Evolutionary conservation across 441 rosid genomes (phyloP).

Genomic region (Gossypium davidsonii): DNA sequence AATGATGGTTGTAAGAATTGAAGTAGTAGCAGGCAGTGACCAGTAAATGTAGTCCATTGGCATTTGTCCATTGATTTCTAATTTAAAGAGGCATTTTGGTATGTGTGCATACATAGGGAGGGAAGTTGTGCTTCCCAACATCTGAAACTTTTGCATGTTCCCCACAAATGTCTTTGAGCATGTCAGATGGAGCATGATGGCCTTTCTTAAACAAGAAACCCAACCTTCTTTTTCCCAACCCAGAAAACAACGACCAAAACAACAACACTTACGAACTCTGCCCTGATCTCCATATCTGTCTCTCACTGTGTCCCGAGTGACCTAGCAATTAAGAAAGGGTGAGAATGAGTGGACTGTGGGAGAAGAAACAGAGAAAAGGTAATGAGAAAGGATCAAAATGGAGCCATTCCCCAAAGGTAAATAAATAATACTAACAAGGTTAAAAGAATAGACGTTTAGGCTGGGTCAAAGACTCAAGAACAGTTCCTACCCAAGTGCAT

Average conservation of each 20-base stretch:
- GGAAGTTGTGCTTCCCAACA: slow-evolving; percentile 25
- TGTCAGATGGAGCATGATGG: slow-evolving; percentile 32
- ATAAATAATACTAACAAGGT: neutral
- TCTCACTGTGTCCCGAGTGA: neutral
- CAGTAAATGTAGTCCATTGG: neutral
- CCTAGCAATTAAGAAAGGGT: neutral
- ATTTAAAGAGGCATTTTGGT: slow-evolving; percentile 8
- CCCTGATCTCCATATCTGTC: neutral
- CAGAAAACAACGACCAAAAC: slow-evolving; percentile 10
- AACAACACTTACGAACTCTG: slow-evolving; percentile 7
- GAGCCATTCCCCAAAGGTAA: slow-evolving; percentile 11
- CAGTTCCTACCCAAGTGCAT: slow-evolving; percentile 16
- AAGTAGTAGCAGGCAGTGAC: slow-evolving; percentile 2
- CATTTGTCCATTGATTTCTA: slow-evolving; percentile 10
- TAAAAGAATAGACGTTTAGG: slow-evolving; percentile 22
- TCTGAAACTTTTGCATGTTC: slow-evolving; percentile 33
- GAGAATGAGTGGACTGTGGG: slow-evolving; percentile 15
- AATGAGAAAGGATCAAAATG: slow-evolving; percentile 16
- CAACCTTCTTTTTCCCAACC: slow-evolving; percentile 1
- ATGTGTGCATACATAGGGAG: neutral
- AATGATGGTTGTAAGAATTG: neutral
- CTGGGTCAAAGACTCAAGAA: neutral
- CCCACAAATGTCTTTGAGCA: slow-evolving; percentile 30
- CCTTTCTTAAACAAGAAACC: slow-evolving; percentile 32
- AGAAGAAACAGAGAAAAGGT: neutral